Percentiles rank a stretch among this genome's conserved stretches.
phyloP scores from a whole-genome alignment of 23 red algal genomes.

The Rhodosorus marinus region DNA sequence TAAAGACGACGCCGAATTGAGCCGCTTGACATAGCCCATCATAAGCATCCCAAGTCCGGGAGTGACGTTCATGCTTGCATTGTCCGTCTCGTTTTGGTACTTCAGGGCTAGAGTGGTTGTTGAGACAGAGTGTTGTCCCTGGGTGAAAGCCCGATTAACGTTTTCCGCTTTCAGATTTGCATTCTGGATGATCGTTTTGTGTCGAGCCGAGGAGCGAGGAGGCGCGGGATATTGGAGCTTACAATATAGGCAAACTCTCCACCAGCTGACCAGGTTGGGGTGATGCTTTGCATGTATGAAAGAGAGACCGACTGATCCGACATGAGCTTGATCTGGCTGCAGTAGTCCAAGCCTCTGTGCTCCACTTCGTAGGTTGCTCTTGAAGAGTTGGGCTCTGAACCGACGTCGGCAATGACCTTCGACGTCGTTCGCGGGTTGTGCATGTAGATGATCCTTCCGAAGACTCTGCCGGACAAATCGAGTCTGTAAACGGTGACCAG shows the following conservation, averaged over 20 bases:
- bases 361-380: slow-evolving; percentile 74
- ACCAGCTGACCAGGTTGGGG: slow-evolving; percentile 48
- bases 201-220: slow-evolving; percentile 4
- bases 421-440: slow-evolving; percentile 57
- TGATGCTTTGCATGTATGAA: slow-evolving; percentile 76
- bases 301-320: slow-evolving; percentile 47
- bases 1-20: slow-evolving; percentile 46
- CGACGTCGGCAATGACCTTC: slow-evolving; percentile 73
- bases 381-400: slow-evolving; percentile 26
- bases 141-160: no score
- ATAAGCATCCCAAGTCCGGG: slow-evolving; percentile 74
- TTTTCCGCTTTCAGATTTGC: no score
- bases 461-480: slow-evolving; percentile 46
- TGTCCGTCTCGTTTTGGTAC: slow-evolving; percentile 11
- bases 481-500: background rate
- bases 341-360: slow-evolving; percentile 67
- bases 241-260: slow-evolving; percentile 85
- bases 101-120: slow-evolving; percentile 53
- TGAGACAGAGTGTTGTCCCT: slow-evolving; percentile 30
- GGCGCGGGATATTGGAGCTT: no score
- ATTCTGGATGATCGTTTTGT: background rate
- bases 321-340: slow-evolving; percentile 60
- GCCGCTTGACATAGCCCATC: slow-evolving; percentile 58
- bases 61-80: slow-evolving; percentile 47
- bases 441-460: slow-evolving; percentile 62